These are phyloP conservation scores for Pestalotiopsis sp. DNA, from an alignment of 2,329 filamentous ascomycete species.

Conservation along the genomic window DNA sequence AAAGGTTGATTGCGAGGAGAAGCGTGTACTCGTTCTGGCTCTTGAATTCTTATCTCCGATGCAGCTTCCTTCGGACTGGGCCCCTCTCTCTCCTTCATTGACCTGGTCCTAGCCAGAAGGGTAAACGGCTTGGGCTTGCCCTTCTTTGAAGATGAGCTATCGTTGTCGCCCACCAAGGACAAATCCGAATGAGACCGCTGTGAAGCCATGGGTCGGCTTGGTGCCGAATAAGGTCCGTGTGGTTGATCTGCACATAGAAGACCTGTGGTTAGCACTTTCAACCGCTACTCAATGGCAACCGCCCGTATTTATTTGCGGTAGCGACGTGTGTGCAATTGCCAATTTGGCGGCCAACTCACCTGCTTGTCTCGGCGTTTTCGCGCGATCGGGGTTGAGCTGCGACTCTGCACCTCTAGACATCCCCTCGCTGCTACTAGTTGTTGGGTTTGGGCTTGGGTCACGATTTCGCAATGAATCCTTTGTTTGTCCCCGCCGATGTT, in stretches of 20 bases:
- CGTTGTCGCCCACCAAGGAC: slow-evolving; percentile 52
- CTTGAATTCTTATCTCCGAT: slow-evolving; percentile 30
- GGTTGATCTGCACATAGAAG: slow-evolving; percentile 25
- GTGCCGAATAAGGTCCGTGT: slow-evolving; percentile 35
- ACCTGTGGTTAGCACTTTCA: slow-evolving; percentile 21
- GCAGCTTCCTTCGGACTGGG: slow-evolving; percentile 36
- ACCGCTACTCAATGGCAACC: not conserved
- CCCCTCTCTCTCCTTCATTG: slow-evolving; percentile 45
- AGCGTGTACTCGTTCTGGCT: slow-evolving; percentile 37
- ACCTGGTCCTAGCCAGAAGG: slow-evolving; percentile 51
- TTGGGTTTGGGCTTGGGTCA: slow-evolving; percentile 15
- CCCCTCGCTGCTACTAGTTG: slow-evolving; percentile 22
- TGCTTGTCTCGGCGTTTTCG: slow-evolving; percentile 30
- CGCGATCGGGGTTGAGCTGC: slow-evolving; percentile 27
- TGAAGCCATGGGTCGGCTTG: slow-evolving; percentile 36
- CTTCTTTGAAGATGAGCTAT: slow-evolving; percentile 42
- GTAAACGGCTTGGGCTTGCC: slow-evolving; percentile 57
- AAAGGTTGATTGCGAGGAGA: slow-evolving; percentile 41
- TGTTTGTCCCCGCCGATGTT: slow-evolving; percentile 4
- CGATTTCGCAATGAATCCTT: slow-evolving; percentile 11
- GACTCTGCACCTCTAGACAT: slow-evolving; percentile 30
- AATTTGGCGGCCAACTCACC: slow-evolving; percentile 30
- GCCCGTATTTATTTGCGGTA: too few relatives aligned
- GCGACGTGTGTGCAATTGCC: too few relatives aligned
- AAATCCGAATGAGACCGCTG: slow-evolving; percentile 51